Conservation (phyloP, 305 asterid genomes). For the Solanum hybrid region DNA sequence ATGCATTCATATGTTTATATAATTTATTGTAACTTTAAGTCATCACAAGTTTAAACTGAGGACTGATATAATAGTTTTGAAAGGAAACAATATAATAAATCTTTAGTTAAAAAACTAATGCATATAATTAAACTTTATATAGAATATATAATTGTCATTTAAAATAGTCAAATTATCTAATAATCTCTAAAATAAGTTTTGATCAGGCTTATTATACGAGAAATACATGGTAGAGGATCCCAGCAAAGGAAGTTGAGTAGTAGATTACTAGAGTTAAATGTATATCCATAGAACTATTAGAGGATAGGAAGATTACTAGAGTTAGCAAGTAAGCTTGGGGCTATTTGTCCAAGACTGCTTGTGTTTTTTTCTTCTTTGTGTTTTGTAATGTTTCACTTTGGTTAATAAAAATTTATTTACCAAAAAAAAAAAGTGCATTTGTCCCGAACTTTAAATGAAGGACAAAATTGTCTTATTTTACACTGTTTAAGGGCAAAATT, state of each 20-base stretch:
- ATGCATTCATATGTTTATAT: background rate
- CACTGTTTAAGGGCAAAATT: background rate
- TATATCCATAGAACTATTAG: no score
- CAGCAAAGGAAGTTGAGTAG: no score
- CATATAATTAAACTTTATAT: background rate
- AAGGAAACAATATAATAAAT: background rate
- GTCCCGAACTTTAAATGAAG: background rate
- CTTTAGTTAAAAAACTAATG: background rate
- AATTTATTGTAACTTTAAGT: background rate
- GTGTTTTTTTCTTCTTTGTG: no score
- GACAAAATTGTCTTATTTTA: background rate
- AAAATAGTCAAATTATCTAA: background rate
- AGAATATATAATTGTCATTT: background rate
- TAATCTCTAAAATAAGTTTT: no score
- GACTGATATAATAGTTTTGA: background rate
- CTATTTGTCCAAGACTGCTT: no score
- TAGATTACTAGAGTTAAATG: no score
- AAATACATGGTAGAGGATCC: no score
- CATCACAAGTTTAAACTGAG: background rate
- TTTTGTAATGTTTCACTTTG: no score
- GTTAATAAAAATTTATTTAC: no score
- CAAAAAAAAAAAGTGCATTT: background rate
- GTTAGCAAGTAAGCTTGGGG: no score
- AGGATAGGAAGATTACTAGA: no score
- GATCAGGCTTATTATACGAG: no score